Evolutionary conservation across 1,284 basidiomycete genomes (phyloP).

Genomic region (Laetiporus sulphureus): DNA sequence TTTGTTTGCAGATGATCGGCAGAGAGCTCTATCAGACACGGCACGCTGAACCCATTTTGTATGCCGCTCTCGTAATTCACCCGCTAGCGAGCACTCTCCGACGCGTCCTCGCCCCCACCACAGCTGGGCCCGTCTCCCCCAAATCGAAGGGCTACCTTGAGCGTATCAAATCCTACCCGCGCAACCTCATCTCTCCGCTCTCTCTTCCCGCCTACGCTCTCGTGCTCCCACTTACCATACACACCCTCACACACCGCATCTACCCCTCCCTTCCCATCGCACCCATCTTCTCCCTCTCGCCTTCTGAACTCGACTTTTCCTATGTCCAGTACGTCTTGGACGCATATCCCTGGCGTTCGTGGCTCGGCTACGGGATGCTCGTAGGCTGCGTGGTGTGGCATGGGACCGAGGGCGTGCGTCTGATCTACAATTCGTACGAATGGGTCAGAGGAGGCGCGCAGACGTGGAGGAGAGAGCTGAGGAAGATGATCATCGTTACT

Average conservation of each 20-base stretch:
- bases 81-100: slow-evolving; percentile 47
- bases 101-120: slow-evolving; percentile 37
- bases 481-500: slow-evolving; percentile 26
- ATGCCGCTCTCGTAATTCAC: slow-evolving; percentile 55
- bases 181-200: slow-evolving; percentile 40
- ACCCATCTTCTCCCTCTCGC: slow-evolving; percentile 54
- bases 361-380: slow-evolving; percentile 54
- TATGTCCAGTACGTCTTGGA: slow-evolving; percentile 63
- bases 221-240: slow-evolving; percentile 52
- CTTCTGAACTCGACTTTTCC: slow-evolving; percentile 65
- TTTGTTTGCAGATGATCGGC: slow-evolving; percentile 52
- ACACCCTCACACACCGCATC: slow-evolving; percentile 55
- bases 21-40: slow-evolving; percentile 73
- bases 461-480: slow-evolving; percentile 18
- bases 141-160: too few relatives aligned
- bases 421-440: slow-evolving; percentile 46
- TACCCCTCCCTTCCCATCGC: slow-evolving; percentile 35
- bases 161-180: too few relatives aligned
- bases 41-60: slow-evolving; percentile 56
- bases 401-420: slow-evolving; percentile 45
- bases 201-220: slow-evolving; percentile 50
- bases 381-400: slow-evolving; percentile 47
- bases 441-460: neutral
- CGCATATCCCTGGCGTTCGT: slow-evolving; percentile 52
- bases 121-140: slow-evolving; percentile 33